A percentile compares a stretch with the other conserved stretches of the same genome.
phyloP scores from a whole-genome alignment of 2,329 filamentous ascomycete species.

The Sphaerulina vaccinii region DNA sequence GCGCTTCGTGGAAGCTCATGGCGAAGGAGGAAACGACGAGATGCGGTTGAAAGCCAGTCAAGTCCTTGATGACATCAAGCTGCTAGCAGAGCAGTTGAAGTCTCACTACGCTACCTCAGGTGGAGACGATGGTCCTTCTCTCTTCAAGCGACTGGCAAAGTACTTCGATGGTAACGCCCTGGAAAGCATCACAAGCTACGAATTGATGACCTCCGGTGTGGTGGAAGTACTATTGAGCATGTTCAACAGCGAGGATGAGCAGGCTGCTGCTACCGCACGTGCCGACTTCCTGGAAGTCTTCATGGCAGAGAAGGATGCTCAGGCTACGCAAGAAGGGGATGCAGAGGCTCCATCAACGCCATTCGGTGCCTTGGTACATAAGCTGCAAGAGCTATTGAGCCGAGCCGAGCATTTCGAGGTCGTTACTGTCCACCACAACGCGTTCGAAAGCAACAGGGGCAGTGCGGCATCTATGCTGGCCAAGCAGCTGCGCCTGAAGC shows the following conservation, averaged over 20 bases:
- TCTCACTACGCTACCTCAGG: constrained; percentile 57
- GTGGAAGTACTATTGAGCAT: constrained; percentile 80
- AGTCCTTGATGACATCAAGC: constrained; percentile 71
- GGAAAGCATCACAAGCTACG: constrained; percentile 92
- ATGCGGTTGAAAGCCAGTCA: constrained; percentile 76
- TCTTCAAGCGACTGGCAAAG: constrained; percentile 74
- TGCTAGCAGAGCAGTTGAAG: constrained; percentile 69
- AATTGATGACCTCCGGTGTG: constrained; percentile 85
- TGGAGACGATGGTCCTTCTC: constrained; percentile 22
- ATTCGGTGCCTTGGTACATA: constrained; percentile 87
- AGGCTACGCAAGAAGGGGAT: constrained; percentile 63
- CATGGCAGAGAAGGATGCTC: constrained; percentile 69
- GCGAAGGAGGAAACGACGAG: constrained; percentile 69
- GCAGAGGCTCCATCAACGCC: constrained; percentile 73
- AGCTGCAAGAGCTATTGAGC: constrained; percentile 92
- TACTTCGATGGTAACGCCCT: constrained; percentile 88
- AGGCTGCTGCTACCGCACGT: constrained; percentile 60
- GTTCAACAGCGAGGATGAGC: constrained; percentile 69
- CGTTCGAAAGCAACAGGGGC: constrained; percentile 83
- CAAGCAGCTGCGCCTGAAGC: constrained; percentile 86
- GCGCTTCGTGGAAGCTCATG: constrained; percentile 79
- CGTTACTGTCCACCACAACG: constrained; percentile 89
- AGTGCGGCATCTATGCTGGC: constrained; percentile 94
- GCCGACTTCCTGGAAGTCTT: constrained; percentile 88
- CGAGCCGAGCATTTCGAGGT: constrained; percentile 98